A percentile compares a stretch with the other conserved stretches of the same genome.
Conservation (phyloP, 2,329 filamentous ascomycete species). For the Pyricularia grisea region DNA sequence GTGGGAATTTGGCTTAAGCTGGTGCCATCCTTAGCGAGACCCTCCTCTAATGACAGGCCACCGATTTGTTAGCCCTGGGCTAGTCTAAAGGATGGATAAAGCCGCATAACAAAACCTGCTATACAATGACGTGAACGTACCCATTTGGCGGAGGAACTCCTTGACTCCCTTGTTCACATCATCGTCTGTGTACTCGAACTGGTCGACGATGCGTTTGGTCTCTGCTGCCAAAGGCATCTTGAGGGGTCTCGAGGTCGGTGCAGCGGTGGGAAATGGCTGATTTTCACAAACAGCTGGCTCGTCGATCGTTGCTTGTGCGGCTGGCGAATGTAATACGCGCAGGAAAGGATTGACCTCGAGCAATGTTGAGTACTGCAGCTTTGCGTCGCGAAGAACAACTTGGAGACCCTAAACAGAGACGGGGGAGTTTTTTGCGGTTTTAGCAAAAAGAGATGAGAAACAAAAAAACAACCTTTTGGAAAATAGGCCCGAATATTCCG, state of each 20-base stretch:
- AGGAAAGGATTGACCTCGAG: slow-evolving; percentile 21
- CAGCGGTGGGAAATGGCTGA: slow-evolving; percentile 42
- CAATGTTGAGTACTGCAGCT: slow-evolving; percentile 28
- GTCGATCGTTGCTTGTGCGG: slow-evolving; percentile 24
- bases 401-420: slow-evolving; percentile 21
- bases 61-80: slow-evolving; percentile 1
- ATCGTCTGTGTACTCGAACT: slow-evolving; percentile 76
- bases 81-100: not conserved
- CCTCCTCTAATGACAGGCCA: slow-evolving; percentile 52
- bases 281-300: slow-evolving; percentile 42
- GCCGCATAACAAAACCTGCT: not conserved
- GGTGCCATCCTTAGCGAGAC: slow-evolving; percentile 65
- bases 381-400: slow-evolving; percentile 40
- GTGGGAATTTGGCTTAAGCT: slow-evolving; percentile 94
- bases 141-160: slow-evolving; percentile 82
- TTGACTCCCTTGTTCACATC: slow-evolving; percentile 71
- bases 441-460: not conserved
- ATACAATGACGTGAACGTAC: slow-evolving; percentile 27
- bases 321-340: slow-evolving; percentile 29
- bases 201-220: slow-evolving; percentile 68
- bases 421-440: not conserved
- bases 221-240: slow-evolving; percentile 58
- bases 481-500: not conserved
- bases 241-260: slow-evolving; percentile 44
- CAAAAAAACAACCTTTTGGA: not conserved